These are phyloP conservation scores for Rhinocladiella mackenziei DNA, from an alignment of 2,329 filamentous ascomycete genomes.

Conservation along the genomic window DNA sequence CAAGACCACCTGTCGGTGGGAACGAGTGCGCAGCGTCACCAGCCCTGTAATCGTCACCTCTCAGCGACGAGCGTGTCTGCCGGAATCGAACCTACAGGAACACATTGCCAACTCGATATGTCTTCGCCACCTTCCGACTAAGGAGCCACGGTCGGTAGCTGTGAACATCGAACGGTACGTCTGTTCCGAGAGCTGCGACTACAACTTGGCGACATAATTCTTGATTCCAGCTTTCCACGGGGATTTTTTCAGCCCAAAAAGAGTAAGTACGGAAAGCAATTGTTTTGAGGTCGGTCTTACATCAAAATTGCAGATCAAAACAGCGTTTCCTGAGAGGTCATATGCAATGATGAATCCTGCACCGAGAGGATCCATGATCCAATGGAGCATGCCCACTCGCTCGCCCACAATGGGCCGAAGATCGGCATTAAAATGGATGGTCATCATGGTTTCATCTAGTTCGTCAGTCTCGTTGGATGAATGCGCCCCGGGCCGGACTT, in stretches of 20 bases:
- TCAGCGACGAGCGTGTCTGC: no score
- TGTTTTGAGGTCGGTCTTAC: constrained; percentile 26
- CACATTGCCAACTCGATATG: constrained; percentile 37
- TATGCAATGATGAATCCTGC: constrained; percentile 47
- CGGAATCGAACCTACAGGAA: constrained; percentile 35
- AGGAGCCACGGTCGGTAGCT: constrained; percentile 43
- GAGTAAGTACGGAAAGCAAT: background rate
- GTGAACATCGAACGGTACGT: constrained; percentile 36
- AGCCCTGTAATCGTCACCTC: no score
- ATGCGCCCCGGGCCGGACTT: constrained; percentile 19
- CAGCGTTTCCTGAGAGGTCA: constrained; percentile 41
- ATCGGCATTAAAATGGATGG: constrained; percentile 45
- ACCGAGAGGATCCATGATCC: constrained; percentile 43
- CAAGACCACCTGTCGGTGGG: constrained; percentile 53
- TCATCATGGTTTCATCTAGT: constrained; percentile 47
- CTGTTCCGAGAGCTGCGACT: constrained; percentile 29
- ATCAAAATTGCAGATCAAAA: constrained; percentile 46
- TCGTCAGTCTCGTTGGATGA: constrained; percentile 7
- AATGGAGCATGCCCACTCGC: constrained; percentile 44
- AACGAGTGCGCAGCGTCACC: constrained; percentile 58
- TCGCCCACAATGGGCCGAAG: constrained; percentile 38
- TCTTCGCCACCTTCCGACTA: constrained; percentile 41
- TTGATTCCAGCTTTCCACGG: constrained; percentile 38
- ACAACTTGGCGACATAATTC: constrained; percentile 35
- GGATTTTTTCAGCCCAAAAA: constrained; percentile 36